Percentiles rank a stretch among this genome's conserved stretches.
These are phyloP conservation scores for Staphylotrichum tortipilum DNA, from an alignment of 495 filamentous ascomycete species.

Conservation along the genomic window DNA sequence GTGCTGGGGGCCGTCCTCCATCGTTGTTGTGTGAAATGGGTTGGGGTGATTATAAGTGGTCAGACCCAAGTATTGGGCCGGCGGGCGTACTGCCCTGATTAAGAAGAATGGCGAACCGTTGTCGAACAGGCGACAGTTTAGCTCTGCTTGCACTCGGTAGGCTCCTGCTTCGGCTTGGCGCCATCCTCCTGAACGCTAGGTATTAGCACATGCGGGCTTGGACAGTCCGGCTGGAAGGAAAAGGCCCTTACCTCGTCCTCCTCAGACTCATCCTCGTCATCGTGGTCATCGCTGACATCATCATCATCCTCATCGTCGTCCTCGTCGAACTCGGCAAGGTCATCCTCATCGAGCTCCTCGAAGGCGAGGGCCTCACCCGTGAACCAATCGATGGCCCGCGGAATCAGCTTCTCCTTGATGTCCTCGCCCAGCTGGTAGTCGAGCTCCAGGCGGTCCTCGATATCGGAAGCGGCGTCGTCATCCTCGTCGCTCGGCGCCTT, in stretches of 20 bases:
- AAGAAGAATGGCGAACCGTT: conserved; percentile 6
- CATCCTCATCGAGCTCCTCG: conserved; percentile 87
- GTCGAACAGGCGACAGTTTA: conserved; percentile 39
- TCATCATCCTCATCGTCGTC: conserved; percentile 82
- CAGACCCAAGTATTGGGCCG: conserved; percentile 5
- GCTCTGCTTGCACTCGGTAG: conserved; percentile 99
- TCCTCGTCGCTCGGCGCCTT: conserved; percentile 71
- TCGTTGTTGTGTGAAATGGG: conserved; percentile 3
- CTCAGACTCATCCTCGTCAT: conserved; percentile 83
- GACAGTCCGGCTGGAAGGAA: conserved; percentile 3
- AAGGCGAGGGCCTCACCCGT: conserved; percentile 97
- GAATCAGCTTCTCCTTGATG: conserved; percentile 99
- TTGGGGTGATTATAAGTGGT: conserved; percentile 3
- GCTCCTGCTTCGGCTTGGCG: conserved; percentile 96
- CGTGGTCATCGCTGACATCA: conserved; percentile 62
- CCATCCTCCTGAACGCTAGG: conserved; percentile 70
- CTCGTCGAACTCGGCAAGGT: conserved; percentile 80
- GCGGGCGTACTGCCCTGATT: conserved; percentile 10
- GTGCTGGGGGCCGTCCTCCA: conserved; percentile 4
- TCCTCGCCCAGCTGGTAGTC: conserved; percentile 99
- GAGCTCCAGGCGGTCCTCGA: conserved; percentile 95
- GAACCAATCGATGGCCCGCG: conserved; percentile 98
- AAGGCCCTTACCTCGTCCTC: conserved; percentile 67
- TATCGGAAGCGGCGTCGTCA: conserved; percentile 75
- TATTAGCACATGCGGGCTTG: too few relatives aligned